Base-by-base conservation (phyloP, 2,329 filamentous ascomycete genomes). In the Erysiphe pulchra region DNA sequence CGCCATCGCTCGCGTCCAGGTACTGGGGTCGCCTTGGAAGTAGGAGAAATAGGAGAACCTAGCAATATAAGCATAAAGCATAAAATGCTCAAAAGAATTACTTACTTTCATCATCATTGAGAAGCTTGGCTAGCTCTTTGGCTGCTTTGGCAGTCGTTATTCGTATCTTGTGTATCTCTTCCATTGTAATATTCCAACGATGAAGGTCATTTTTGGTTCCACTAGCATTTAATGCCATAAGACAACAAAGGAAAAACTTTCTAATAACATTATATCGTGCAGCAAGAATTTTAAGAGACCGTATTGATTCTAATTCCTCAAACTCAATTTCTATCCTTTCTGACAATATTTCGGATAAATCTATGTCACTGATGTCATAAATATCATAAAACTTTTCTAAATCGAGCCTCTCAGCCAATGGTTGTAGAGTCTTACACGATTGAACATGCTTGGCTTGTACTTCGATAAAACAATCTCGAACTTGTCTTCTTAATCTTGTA, bases 351-450 rank as follows among this genome's bases (percentile, higher is more conserved):
- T 83, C 78, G 17, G 72, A 69, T 33, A 83, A 72, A 57, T 86
- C 80, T 47, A 76, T 71, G 47, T 77, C 70, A 49, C 73, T 80
- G 49, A 87, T 74, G 52, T 86, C 81, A 57, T 87, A 86, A 49
- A 87, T 80, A 56, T 95, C 87, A 55, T 90, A 81, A 58, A 93
- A 92, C 61, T 85, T 90, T 54, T 92, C 84, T 39, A 98, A 64
- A 55, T 93, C 82, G 43, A 80, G 71, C 55, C 80, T 73, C 57
- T 86, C 77, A 1, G 86, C 75, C 46, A 92, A 74, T 0, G 71
- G 71, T 56, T 77, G 77, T 17, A 95, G 65, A 2, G 68, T 67
- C 37, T 69, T 66, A 50, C 77, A 79, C 12, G 80, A 75, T 52
- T 81, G 73, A 45, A 77, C 73, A 55, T 86, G 85, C 18, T 72